phyloP scores from a whole-genome alignment of 306 rosid genomes.

The Vicia faba region DNA sequence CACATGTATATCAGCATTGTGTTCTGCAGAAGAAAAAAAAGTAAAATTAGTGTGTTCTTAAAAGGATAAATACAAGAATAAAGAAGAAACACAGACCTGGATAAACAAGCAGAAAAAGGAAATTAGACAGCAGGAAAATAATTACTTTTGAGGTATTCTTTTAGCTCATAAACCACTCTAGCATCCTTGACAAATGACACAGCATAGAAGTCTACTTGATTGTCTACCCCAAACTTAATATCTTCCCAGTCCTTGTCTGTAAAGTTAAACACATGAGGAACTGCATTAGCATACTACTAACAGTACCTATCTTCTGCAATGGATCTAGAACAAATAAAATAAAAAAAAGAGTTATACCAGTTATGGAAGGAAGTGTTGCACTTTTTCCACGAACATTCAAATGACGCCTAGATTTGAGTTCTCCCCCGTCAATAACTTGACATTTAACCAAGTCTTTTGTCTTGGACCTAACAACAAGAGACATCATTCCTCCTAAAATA shows the following conservation, averaged over 20 bases:
- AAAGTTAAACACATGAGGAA: constrained; percentile 29
- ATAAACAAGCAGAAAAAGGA: constrained; percentile 28
- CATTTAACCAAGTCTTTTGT: constrained; percentile 73
- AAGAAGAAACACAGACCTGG: constrained; percentile 19
- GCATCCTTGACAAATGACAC: constrained; percentile 95
- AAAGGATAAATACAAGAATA: constrained; percentile 18
- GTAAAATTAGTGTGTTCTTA: constrained; percentile 28
- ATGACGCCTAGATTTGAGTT: constrained; percentile 93
- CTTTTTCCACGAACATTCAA: constrained; percentile 97
- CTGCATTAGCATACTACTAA: constrained; percentile 5
- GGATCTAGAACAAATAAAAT: too few species aligned
- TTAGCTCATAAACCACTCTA: constrained; percentile 85
- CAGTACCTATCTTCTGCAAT: neutral
- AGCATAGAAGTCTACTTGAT: constrained; percentile 92
- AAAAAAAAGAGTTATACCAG: constrained; percentile 59
- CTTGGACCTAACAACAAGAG: constrained; percentile 83
- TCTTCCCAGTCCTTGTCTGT: constrained; percentile 98
- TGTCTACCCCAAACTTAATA: constrained; percentile 97
- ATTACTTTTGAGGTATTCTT: constrained; percentile 76
- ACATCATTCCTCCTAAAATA: constrained; percentile 94
- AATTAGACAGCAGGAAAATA: constrained; percentile 30
- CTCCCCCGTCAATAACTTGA: constrained; percentile 89
- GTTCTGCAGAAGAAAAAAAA: constrained; percentile 51
- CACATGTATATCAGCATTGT: constrained; percentile 79
- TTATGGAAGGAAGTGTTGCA: constrained; percentile 95